These are phyloP conservation scores for Rosa rugosa DNA, from an alignment of 306 rosid genomes.

Conservation along the genomic window DNA sequence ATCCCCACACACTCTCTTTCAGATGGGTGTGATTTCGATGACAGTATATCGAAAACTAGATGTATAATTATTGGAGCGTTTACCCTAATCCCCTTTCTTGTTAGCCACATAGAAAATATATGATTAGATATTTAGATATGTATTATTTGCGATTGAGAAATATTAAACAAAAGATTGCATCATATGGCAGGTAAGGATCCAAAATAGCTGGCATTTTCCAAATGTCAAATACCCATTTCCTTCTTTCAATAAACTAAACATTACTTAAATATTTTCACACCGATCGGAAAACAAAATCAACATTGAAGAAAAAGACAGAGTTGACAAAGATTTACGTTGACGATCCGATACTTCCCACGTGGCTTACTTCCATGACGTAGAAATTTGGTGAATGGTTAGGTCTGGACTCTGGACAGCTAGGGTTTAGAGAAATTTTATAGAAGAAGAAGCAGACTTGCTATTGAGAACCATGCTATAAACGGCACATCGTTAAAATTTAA, in stretches of 20 bases:
- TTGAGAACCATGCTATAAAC: conserved; percentile 40
- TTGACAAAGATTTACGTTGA: conserved; percentile 72
- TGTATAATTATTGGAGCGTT: neutral
- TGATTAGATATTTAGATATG: neutral
- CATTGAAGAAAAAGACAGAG: conserved; percentile 44
- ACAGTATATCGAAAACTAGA: neutral
- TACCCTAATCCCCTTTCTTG: neutral
- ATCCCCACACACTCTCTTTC: too few relatives aligned
- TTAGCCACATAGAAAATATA: neutral
- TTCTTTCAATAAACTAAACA: neutral
- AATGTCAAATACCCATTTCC: conserved; percentile 20
- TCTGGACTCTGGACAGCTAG: conserved; percentile 43
- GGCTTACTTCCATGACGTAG: conserved; percentile 59
- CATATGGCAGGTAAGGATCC: neutral
- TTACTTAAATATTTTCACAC: conserved; percentile 24
- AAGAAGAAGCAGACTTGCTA: neutral
- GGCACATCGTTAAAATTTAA: conserved; percentile 26
- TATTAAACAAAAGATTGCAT: neutral
- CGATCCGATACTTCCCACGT: conserved; percentile 63
- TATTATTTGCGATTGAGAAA: neutral
- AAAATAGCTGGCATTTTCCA: conserved; percentile 6
- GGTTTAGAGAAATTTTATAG: conserved; percentile 24
- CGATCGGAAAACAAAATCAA: conserved; percentile 35
- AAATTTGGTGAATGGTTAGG: conserved; percentile 54
- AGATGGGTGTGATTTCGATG: neutral